Evolutionary conservation across 2,329 filamentous ascomycete genomes (phyloP), one percentile per base, ranked within the genome.

Genomic region (Orbilia javanica): DNA sequence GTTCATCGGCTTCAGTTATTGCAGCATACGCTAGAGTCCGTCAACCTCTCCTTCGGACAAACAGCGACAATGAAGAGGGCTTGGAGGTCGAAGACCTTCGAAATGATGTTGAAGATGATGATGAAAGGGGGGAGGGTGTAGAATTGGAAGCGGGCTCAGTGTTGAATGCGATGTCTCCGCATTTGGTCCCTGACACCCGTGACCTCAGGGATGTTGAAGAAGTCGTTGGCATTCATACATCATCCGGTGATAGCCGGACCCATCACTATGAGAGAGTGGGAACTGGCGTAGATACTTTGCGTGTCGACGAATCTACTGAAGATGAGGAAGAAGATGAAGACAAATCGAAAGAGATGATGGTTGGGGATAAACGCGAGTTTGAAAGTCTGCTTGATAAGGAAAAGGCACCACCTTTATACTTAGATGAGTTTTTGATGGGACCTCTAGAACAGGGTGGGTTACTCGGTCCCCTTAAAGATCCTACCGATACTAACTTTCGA

Each of bases 211-310:
- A 72, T 48, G 74, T 53, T 18, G 36, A 67, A n/a, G 57, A 64
- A 22, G 68, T 63, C 18, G 25, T 44, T n/a, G 52, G 69, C 15
- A 72, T 73, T 36, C 68, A 66, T 67, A 39, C 66, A 15, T 67
- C 68, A 8, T 52, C 66, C n/a, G 74, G 64, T 4, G 67, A 73
- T 48, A 73, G 25, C 27, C 36, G 69, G 29, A 50, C 42, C 7
- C 74, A 79, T 27, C 74, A 67, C 48, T 79, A 79, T 34, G 68
- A 79, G 60, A 72, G 68, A 62, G 74, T 79, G 13, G 74, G 74
- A 4, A 73, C 55, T 11, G 74, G 74, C 11, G n/a, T 73, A 11
- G 74, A 73, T 63, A 79, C 62, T 13, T 20, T 72, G 25, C 50
- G 67, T 10, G 64, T 68, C 3, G 74, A 73, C 39, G 74, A 79